Evolutionary conservation across 108 stramenopile genomes (phyloP).

Genomic region (Licmophora abbreviata): DNA sequence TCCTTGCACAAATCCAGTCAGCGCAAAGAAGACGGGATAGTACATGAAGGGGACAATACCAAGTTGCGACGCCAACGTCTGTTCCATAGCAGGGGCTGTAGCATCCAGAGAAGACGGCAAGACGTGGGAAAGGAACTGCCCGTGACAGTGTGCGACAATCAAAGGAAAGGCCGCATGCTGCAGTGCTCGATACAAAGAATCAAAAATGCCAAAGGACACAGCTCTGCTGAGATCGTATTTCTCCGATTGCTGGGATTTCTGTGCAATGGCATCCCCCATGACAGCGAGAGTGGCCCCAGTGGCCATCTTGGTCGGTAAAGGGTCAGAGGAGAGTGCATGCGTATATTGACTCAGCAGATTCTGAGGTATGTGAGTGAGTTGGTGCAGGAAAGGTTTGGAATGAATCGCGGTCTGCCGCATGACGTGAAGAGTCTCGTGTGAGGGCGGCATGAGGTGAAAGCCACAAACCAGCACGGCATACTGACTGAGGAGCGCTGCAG

Average conservation of each 20-base stretch:
- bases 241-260: conserved; percentile 26
- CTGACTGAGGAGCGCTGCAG: too few relatives aligned
- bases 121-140: conserved; percentile 30
- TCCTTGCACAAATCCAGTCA: conserved; percentile 49
- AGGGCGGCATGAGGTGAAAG: too few relatives aligned
- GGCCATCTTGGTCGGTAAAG: conserved; percentile 59
- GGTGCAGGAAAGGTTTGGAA: too few relatives aligned
- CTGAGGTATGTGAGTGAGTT: too few relatives aligned
- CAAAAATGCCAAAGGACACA: conserved; percentile 56
- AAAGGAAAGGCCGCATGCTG: conserved; percentile 53
- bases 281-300: conserved; percentile 51
- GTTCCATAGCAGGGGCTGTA: conserved; percentile 41
- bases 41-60: conserved; percentile 66
- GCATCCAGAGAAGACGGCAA: conserved; percentile 10
- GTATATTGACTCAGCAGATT: too few relatives aligned
- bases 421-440: too few relatives aligned
- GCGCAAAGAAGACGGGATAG: conserved; percentile 58
- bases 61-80: conserved; percentile 54
- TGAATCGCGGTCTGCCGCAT: too few relatives aligned
- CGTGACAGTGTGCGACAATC: conserved; percentile 45
- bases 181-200: conserved; percentile 51
- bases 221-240: conserved; percentile 36
- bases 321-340: conserved; percentile 26
- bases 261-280: conserved; percentile 56
- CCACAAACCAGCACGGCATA: too few relatives aligned